These are phyloP conservation scores for Penicillium daleae DNA, from an alignment of 495 filamentous ascomycete genomes.

Conservation along the genomic window DNA sequence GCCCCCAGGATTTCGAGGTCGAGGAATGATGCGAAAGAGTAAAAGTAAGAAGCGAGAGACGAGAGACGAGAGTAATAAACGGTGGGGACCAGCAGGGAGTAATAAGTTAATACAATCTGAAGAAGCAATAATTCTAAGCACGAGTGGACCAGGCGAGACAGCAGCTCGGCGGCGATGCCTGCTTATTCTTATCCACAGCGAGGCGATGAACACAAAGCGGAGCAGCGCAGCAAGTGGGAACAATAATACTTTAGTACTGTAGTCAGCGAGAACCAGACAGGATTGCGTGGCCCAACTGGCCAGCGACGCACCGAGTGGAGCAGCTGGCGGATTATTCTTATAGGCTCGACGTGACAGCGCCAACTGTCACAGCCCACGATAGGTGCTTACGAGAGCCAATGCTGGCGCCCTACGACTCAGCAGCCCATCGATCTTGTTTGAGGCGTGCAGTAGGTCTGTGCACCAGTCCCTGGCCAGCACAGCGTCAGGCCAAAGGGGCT, in stretches of 20 bases:
- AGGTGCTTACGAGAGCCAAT: too few species aligned
- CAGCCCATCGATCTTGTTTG: constrained; percentile 2
- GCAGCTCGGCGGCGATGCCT: not conserved
- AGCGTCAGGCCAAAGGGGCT: not conserved
- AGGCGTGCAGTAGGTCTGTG: not conserved
- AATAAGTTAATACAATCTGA: not conserved
- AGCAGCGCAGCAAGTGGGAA: constrained; percentile 7
- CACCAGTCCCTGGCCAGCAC: not conserved
- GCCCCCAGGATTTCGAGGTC: not conserved
- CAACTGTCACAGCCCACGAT: not conserved
- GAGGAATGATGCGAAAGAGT: constrained; percentile 14
- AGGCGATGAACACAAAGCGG: constrained; percentile 2
- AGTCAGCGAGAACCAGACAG: too few species aligned
- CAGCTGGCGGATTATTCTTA: too few species aligned
- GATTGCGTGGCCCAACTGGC: constrained; percentile 19
- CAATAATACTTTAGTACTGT: too few species aligned
- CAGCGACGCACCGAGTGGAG: not conserved
- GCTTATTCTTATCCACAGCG: constrained; percentile 21
- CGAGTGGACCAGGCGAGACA: constrained; percentile 17
- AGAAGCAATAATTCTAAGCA: constrained; percentile 17
- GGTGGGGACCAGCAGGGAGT: not conserved
- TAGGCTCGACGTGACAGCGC: not conserved
- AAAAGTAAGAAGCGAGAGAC: constrained; percentile 13
- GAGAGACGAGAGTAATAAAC: not conserved
- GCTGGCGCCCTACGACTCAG: too few species aligned